These are phyloP conservation scores for Umbilicus rupestris DNA, from an alignment of 164 flowering plant species.

Conservation along the genomic window DNA sequence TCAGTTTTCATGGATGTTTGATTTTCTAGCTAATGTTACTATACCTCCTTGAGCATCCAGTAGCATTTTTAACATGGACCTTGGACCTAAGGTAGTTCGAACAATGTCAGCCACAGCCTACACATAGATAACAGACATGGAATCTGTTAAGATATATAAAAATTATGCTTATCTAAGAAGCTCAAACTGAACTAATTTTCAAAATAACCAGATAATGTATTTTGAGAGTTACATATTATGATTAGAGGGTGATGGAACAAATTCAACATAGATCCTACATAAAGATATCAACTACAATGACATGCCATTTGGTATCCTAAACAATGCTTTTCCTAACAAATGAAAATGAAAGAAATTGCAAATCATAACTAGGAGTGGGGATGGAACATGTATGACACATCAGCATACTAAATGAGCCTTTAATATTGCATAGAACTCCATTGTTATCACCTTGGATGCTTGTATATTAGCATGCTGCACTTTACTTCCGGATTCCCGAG, in stretches of 20 bases:
- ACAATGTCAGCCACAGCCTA: constrained; percentile 97
- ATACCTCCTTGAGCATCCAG: constrained; percentile 89
- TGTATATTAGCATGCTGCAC: constrained; percentile 89
- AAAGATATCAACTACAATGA: neutral
- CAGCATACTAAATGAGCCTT: neutral
- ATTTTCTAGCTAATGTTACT: neutral
- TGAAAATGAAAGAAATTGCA: neutral
- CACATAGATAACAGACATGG: neutral
- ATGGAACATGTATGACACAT: too few relatives aligned
- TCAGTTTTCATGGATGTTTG: neutral
- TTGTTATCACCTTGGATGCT: constrained; percentile 72
- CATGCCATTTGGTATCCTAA: neutral
- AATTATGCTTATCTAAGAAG: neutral
- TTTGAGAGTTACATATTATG: neutral
- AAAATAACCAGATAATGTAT: neutral
- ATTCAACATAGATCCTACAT: neutral
- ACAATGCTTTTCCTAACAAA: neutral
- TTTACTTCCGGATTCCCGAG: constrained; percentile 85
- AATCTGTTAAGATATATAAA: neutral
- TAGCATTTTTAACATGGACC: constrained; percentile 95
- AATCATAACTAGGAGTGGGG: too few relatives aligned
- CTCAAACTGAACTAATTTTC: neutral
- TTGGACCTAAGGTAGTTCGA: constrained; percentile 95
- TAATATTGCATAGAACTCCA: neutral
- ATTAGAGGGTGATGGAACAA: neutral